These are phyloP conservation scores for Sporothrix curviconia DNA, from an alignment of 2,329 filamentous ascomycete genomes.

Conservation along the genomic window DNA sequence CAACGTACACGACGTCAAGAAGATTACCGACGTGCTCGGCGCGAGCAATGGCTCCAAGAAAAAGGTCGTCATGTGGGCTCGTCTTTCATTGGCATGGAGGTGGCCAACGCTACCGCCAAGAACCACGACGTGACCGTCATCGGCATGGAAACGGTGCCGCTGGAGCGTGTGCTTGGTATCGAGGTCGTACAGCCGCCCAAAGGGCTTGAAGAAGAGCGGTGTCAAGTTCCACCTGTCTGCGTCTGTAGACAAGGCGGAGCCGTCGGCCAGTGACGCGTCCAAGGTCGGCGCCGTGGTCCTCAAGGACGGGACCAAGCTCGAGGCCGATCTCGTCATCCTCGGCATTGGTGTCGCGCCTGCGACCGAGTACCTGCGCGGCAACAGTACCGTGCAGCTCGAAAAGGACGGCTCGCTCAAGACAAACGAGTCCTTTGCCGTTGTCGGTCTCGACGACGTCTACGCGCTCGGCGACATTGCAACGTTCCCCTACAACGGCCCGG, in stretches of 20 bases:
- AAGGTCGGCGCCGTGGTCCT: conserved; percentile 75
- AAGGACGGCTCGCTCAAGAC: conserved; percentile 80
- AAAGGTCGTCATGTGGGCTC: conserved; percentile 89
- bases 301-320: conserved; percentile 77
- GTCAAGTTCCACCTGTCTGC: conserved; percentile 83
- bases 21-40: conserved; percentile 72
- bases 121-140: conserved; percentile 81
- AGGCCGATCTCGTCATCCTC: conserved; percentile 84
- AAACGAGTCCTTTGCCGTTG: conserved; percentile 71
- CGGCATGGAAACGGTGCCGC: conserved; percentile 78
- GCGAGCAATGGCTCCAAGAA: conserved; percentile 56
- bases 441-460: conserved; percentile 74
- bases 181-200: conserved; percentile 73
- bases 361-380: conserved; percentile 73
- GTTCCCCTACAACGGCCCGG: conserved; percentile 87
- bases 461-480: conserved; percentile 93
- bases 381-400: conserved; percentile 62
- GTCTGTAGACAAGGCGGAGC: conserved; percentile 73
- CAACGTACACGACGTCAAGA: conserved; percentile 66
- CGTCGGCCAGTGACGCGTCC: conserved; percentile 58
- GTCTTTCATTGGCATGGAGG: conserved; percentile 97
- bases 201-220: conserved; percentile 75
- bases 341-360: conserved; percentile 84
- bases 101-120: conserved; percentile 74
- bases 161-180: conserved; percentile 79